Conservation (phyloP, 129 eudicot species). For the Lactuca sativa region DNA sequence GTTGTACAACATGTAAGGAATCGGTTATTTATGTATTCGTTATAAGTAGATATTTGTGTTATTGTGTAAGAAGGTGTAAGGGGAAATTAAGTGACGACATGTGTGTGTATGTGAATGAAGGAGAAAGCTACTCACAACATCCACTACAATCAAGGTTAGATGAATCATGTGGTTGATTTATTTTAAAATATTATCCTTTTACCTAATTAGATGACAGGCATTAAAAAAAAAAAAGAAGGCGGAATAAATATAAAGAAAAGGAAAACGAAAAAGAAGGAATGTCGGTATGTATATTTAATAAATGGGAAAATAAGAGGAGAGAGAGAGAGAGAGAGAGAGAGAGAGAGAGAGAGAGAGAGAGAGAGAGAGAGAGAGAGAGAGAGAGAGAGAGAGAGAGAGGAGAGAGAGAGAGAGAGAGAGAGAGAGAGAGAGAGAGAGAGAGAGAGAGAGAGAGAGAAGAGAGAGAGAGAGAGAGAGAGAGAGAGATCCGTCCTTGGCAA, state of each 20-base stretch:
- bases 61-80: too few relatives aligned
- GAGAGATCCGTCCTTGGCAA: neutral
- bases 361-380: neutral
- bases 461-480: neutral
- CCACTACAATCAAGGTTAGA: neutral
- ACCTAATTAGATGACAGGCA: neutral
- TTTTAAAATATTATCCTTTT: conserved; percentile 6
- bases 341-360: neutral
- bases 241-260: neutral
- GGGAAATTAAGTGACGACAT: too few relatives aligned
- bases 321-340: neutral
- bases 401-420: neutral
- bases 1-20: too few relatives aligned
- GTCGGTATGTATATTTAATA: conserved; percentile 24
- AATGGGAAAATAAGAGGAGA: neutral
- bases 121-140: neutral
- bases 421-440: neutral
- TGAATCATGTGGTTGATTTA: conserved; percentile 16
- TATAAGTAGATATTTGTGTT: too few relatives aligned
- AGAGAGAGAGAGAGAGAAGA: neutral
- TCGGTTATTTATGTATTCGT: too few relatives aligned
- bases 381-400: neutral
- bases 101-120: too few relatives aligned
- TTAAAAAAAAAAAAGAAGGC: neutral
- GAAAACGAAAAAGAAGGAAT: conserved; percentile 16